Base-by-base conservation (phyloP, 176 grass and related monocot species). In the Microstegium vimineum region DNA sequence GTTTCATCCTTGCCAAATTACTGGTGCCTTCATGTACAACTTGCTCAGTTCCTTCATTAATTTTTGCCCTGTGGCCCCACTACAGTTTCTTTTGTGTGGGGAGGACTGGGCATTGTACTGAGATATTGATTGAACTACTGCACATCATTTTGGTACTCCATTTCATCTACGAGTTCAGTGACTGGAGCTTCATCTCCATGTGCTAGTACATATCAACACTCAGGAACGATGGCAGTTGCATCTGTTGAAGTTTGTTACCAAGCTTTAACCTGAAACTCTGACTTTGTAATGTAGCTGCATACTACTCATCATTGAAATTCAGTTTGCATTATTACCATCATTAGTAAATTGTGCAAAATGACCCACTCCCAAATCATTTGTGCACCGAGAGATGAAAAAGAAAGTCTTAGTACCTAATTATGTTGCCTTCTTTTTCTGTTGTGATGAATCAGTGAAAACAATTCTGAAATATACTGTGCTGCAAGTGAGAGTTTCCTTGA, bases 21-120 rank as follows among this genome's bases (percentile, higher is more conserved):
- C 63, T 63, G n/a, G 34, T 46, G 7, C 0, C 65, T 82, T 38
- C 22, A 51, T 78, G 60, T n/a, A 79, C 68, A 28, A 4, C 46
- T 84, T 61, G 75, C 46, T 37, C 66, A 28, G 22, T 78, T 72
- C 66, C 59, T 27, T 66, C 81, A 67, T 84, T 57, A 35, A 73
- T 51, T 79, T n/a, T 30, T 3, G 15, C 34, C 36, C 2, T 30
- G 81, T 16, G 8, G 43, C 3, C 74, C 75, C 2, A 23, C 60
- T 4, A 71, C 25, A 33, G 17, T 22, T 22, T 67, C 10, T 5
- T 38, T 36, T 5, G 20, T 36, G 61, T 33, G 15, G 14, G 14
- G 14, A 37, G 5, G 28, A 27, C 15, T 62, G 54, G 16, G n/a
- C 30, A 8, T 28, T 37, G 49, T 69, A 46, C 62, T 61, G 10